Evolutionary conservation across 2,329 filamentous ascomycete species (phyloP), one percentile per base, ranked within the genome.

Genomic region (Immersiporthe knoxdaviesiana): DNA sequence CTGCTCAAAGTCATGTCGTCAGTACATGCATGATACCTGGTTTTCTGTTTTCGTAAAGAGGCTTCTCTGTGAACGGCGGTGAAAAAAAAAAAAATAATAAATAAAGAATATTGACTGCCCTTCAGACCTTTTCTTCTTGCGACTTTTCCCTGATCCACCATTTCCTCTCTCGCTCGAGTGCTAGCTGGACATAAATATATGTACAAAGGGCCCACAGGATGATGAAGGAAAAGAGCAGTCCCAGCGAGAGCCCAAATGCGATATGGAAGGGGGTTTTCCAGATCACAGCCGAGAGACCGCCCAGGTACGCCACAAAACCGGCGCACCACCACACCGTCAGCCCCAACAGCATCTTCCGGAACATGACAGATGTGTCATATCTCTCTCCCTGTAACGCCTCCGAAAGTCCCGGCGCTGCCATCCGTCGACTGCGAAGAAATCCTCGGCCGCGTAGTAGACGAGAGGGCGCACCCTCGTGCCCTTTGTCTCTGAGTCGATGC

Each of bases 211-310:
- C 52, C 69, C 66, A 70, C 1, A 65, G 32, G 24, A 63, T 63
- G 41, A 68, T 66, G 63, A 66, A 68, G 2, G 58, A 50, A 32
- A 70, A 68, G 24, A 68, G 44, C 1, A 70, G 37, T 21, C 66
- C 69, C 24, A 70, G 32, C 8, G 69, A 68, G n/a, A 70, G 52
- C 24, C 69, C 69, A 24, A 70, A 70, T 37, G 69, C 69, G 2
- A 68, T 27, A 21, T 68, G 63, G 24, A 68, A 70, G 11, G 37
- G 39, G 7, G 56, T 56, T 12, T 68, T 68, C 56, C 62, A 70
- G 27, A 70, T 68, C 4, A 70, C 67, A 37, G 66, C 68, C 18
- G 68, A 68, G 8, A 70, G 62, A 61, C 62, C 68, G 16, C 68
- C 68, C 21, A 68, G 61, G 11, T 70, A 70, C 10, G 68, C 68